These are phyloP conservation scores for Penicillium canescens DNA, from an alignment of 495 filamentous ascomycete species.

Conservation along the genomic window DNA sequence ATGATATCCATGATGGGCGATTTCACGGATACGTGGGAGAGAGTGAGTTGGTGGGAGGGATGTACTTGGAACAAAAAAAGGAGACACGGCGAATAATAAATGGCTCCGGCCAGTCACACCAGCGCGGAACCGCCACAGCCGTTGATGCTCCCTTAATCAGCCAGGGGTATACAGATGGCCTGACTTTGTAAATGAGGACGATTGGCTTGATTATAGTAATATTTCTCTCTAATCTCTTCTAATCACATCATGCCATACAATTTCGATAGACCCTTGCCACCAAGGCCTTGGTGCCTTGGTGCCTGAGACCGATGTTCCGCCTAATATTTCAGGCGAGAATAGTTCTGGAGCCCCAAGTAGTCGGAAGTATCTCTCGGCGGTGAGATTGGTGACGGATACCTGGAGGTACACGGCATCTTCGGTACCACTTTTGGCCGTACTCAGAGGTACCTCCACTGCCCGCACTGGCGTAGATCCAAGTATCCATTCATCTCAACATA, in stretches of 20 bases:
- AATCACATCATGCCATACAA: too few relatives aligned
- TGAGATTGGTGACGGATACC: too few relatives aligned
- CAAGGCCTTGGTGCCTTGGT: background rate
- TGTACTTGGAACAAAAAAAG: constrained; percentile 10
- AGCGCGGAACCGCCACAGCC: constrained; percentile 41
- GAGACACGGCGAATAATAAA: constrained; percentile 27
- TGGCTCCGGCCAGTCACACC: constrained; percentile 36
- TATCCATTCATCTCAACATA: constrained; percentile 6
- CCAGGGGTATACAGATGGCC: background rate
- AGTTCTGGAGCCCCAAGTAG: too few relatives aligned
- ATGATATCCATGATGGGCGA: constrained; percentile 77
- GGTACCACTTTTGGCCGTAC: constrained; percentile 6
- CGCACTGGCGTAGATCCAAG: constrained; percentile 15
- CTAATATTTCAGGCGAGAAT: background rate
- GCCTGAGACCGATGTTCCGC: background rate
- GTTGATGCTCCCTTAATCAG: constrained; percentile 22
- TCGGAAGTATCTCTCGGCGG: too few relatives aligned
- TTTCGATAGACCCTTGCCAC: background rate
- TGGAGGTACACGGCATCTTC: background rate
- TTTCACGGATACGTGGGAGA: background rate
- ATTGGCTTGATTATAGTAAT: too few relatives aligned
- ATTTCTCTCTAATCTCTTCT: too few relatives aligned
- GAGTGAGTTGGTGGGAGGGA: background rate
- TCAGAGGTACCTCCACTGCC: constrained; percentile 12
- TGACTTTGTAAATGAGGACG: too few relatives aligned